Evolutionary conservation across 2,329 filamentous ascomycete genomes (phyloP), one percentile per base, ranked within the genome.

Genomic region (Diaporthe sp.): DNA sequence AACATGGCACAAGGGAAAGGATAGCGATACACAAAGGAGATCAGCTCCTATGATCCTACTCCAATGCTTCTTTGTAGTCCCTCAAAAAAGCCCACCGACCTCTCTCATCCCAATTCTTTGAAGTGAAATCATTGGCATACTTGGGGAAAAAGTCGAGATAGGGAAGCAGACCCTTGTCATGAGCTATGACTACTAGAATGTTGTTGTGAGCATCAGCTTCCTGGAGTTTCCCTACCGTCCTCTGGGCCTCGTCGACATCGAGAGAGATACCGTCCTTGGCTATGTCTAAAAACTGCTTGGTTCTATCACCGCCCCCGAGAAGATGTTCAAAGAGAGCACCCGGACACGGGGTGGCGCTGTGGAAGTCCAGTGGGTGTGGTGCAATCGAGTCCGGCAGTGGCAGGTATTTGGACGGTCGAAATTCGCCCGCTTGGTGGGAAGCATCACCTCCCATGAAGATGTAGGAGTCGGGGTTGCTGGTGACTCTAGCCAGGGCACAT

Each of bases 141-240:
- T 84, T 82, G 0, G 89, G 89, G 78, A 88, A 91, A 75, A 90
- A 86, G 9, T 88, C 86, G 1, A 88, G 80, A 4, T 87, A 81
- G 34, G 83, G 81, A 46, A 85, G 71, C 61, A 90, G 75, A 74
- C 79, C 83, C 53, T 82, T 81, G 78, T 90, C 88, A 78, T 90
- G 88, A 10, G 88, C 86, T 37, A 88, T 83, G 1, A 86, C 79
- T 6, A 88, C 82, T 19, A 90, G 81, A 4, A 89, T 79, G 53
- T 85, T 82, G 19, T 86, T 84, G 10, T 82, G 78, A 2, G 84
- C 87, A 79, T 89, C 88, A 12, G 84, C 83, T 74, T 87, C 86
- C 71, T 86, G 84, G 39, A 89, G 71, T 72, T 88, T 88, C n/a
- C 79, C 79, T 7, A 88, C 83, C 1, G 86, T 88, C 62, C 80